Base-by-base conservation (phyloP, 331 rosid species). In the Rosa hybrid region DNA sequence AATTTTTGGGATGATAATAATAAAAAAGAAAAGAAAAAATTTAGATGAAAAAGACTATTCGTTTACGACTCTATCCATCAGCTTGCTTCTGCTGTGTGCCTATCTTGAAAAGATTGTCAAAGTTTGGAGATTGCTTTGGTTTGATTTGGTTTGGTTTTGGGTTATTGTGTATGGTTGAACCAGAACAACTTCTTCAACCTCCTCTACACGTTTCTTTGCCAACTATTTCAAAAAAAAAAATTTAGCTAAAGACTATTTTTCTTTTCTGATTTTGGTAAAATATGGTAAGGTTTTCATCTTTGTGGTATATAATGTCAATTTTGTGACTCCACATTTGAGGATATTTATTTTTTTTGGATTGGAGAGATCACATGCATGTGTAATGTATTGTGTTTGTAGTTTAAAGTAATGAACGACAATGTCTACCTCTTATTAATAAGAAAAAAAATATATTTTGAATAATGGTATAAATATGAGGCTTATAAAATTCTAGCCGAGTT, bases 41-140 rank as follows among this genome's bases (percentile, higher is more conserved):
- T 10, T 20, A n/a, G 17, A 68, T 41, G 72, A 71, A 72, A 78
- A 60, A 71, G 57, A 62, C 71, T 81, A 78, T 68, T 7, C 23
- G 88, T 71, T 84, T 75, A 90, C 91, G 91, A 83, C 84, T 90
- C 90, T 85, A 8, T 63, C 73, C 0, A 30, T 30, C 34, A 68
- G 25, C 72, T 68, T 38, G 72, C 50, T 68, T 65, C 7, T 64
- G n/a, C 41, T 71, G 5, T 45, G 74, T 51, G 50, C 51, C 71
- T 4, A 44, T 45, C 65, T n/a, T 41, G 13, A 25, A 25, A 71
- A 13, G 12, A 48, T 71, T 60, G 76, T 78, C 72, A 77, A 87
- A 81, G 76, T 34, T 34, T 30, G 4, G 46, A 20, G 23, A 21
- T 17, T 63, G 79, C 71, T 63, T 77, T n/a, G 62, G 72, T 30